Conservation (phyloP, 495 filamentous ascomycete genomes). For the Hypoxylon subgilvum region DNA sequence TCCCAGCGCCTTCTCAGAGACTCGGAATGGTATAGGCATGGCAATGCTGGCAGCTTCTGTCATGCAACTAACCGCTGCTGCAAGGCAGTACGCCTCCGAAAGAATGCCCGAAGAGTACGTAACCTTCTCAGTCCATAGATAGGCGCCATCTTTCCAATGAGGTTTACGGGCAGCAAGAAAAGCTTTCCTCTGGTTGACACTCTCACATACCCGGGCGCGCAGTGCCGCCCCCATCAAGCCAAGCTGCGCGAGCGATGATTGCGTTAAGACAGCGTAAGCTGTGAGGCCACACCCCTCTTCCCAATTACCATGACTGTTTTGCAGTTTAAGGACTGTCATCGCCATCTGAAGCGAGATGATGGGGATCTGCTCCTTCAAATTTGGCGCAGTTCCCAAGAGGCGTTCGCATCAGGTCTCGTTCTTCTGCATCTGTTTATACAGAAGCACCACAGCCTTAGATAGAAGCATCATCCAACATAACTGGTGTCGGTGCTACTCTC, state of each 20-base stretch:
- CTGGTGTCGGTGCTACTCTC: neutral
- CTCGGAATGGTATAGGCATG: constrained; percentile 2
- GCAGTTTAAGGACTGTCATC: neutral
- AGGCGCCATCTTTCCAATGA: constrained; percentile 1
- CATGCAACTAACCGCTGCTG: constrained; percentile 26
- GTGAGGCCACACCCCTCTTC: constrained; percentile 2
- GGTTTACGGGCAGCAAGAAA: neutral
- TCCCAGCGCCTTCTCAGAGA: neutral
- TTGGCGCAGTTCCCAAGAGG: neutral
- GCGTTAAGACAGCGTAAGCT: neutral
- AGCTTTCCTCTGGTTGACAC: constrained; percentile 3
- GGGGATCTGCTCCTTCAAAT: neutral
- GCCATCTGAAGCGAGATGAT: constrained; percentile 6
- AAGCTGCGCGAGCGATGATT: neutral
- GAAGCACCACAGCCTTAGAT: neutral
- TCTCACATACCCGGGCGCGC: neutral
- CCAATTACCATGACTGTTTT: neutral
- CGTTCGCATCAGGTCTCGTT: neutral
- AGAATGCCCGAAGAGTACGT: constrained; percentile 43
- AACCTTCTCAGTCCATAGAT: constrained; percentile 54
- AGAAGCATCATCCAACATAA: constrained; percentile 11
- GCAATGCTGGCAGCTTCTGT: neutral
- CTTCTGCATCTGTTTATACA: neutral
- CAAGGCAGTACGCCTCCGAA: constrained; percentile 42
- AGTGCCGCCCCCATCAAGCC: neutral